A percentile compares a stretch with the other conserved stretches of the same genome.
Conservation (phyloP, 495 filamentous ascomycete species). For the Penicillium paxilli region DNA sequence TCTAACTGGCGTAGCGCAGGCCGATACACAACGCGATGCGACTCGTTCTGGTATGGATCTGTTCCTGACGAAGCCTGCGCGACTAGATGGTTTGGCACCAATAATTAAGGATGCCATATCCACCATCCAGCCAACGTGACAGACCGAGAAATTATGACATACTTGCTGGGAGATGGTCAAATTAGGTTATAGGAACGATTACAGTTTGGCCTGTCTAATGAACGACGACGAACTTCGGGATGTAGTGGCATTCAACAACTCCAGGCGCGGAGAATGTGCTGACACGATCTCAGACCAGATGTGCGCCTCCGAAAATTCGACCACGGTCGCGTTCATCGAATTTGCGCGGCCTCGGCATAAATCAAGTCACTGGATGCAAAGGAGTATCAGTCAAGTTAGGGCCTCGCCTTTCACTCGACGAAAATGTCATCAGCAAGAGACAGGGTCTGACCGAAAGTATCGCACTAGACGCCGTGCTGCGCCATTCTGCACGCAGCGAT, state of each 20-base stretch:
- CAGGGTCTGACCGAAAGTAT: conserved; percentile 7
- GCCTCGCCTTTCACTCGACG: conserved; percentile 14
- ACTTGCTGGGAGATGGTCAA: too few relatives aligned
- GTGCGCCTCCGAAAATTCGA: not conserved
- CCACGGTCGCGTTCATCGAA: not conserved
- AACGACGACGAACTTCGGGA: conserved; percentile 9
- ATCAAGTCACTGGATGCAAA: conserved; percentile 22
- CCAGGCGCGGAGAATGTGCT: too few relatives aligned
- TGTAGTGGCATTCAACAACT: too few relatives aligned
- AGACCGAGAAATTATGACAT: too few relatives aligned
- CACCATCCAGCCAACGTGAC: too few relatives aligned
- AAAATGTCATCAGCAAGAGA: conserved; percentile 12
- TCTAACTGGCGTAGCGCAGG: conserved; percentile 33
- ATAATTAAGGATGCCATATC: too few relatives aligned
- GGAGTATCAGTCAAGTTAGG: conserved; percentile 24
- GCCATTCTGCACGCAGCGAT: conserved; percentile 48
- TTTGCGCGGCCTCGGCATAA: not conserved
- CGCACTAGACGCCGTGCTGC: conserved; percentile 6
- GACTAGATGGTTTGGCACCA: conserved; percentile 7
- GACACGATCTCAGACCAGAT: not conserved
- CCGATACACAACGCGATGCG: conserved; percentile 27
- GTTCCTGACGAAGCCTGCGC: conserved; percentile 37
- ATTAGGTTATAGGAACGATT: too few relatives aligned
- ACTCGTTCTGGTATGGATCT: conserved; percentile 35
- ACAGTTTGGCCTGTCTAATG: too few relatives aligned